These are phyloP conservation scores for Kregervanrija pseudodelftensis DNA, from an alignment of 805 yeast genomes.

Conservation along the genomic window DNA sequence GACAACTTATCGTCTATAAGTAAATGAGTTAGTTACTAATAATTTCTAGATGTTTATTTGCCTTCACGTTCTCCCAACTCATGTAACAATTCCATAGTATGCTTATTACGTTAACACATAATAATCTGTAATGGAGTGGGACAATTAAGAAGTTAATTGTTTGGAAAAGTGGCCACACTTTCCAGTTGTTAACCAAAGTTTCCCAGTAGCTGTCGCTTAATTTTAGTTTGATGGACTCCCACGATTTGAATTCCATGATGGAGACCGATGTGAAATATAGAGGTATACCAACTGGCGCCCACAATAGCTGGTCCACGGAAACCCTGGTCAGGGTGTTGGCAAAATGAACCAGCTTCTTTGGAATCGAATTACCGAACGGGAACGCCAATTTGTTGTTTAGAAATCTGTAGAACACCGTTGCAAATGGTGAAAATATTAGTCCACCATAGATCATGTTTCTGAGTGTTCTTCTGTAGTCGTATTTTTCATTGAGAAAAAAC, in stretches of 20 bases:
- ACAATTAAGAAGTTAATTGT: slow-evolving; percentile 65
- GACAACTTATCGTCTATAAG: neutral
- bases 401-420: slow-evolving; percentile 59
- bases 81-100: slow-evolving; percentile 81
- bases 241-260: slow-evolving; percentile 47
- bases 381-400: slow-evolving; percentile 34
- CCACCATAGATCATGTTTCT: slow-evolving; percentile 71
- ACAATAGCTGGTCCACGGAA: slow-evolving; percentile 60
- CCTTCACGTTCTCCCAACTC: slow-evolving; percentile 44
- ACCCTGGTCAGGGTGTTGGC: slow-evolving; percentile 43
- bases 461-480: slow-evolving; percentile 48
- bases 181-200: slow-evolving; percentile 71
- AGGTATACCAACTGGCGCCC: slow-evolving; percentile 77
- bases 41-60: slow-evolving; percentile 5
- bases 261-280: slow-evolving; percentile 65
- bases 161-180: slow-evolving; percentile 89
- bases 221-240: slow-evolving; percentile 34
- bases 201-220: slow-evolving; percentile 50
- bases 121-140: slow-evolving; percentile 63
- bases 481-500: slow-evolving; percentile 33
- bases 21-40: slow-evolving; percentile 17
- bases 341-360: slow-evolving; percentile 9
- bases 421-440: slow-evolving; percentile 67
- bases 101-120: slow-evolving; percentile 64
- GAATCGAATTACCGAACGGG: slow-evolving; percentile 21